phyloP scores from a whole-genome alignment of 306 rosid genomes.

The Cyclanthera cordifolia region DNA sequence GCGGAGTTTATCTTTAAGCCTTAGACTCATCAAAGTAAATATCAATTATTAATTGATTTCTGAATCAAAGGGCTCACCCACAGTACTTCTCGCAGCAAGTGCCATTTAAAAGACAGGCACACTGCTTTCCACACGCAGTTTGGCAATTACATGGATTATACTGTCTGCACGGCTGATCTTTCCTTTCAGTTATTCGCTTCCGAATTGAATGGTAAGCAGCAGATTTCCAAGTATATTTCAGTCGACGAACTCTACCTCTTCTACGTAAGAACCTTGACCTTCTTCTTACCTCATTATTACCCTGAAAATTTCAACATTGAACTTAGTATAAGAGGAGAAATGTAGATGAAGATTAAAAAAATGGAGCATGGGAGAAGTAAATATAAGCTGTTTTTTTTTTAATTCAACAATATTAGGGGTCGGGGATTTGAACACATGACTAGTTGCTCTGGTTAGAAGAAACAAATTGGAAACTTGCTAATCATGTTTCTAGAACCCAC shows the following conservation, averaged over 20 bases:
- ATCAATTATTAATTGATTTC: not conserved
- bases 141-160: slow-evolving; percentile 94
- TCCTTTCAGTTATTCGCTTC: slow-evolving; percentile 89
- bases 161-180: slow-evolving; percentile 98
- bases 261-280: slow-evolving; percentile 90
- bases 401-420: no score
- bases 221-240: slow-evolving; percentile 95
- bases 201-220: slow-evolving; percentile 96
- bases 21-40: not conserved
- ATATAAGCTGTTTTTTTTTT: not conserved
- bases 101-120: slow-evolving; percentile 85
- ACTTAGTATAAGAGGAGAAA: slow-evolving; percentile 14
- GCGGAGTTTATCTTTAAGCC: no score
- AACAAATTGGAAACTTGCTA: slow-evolving; percentile 11
- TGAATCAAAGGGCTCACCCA: slow-evolving; percentile 47
- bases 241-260: slow-evolving; percentile 95
- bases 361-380: slow-evolving; percentile 12
- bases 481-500: slow-evolving; percentile 34
- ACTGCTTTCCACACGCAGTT: slow-evolving; percentile 92
- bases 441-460: not conserved
- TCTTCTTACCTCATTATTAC: slow-evolving; percentile 78
- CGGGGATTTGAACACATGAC: no score
- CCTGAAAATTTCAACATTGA: slow-evolving; percentile 41
- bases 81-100: slow-evolving; percentile 99
- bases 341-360: slow-evolving; percentile 7